These are phyloP conservation scores for Theileria sp. DNA, from an alignment of 169 alveolate species.

Conservation along the genomic window DNA sequence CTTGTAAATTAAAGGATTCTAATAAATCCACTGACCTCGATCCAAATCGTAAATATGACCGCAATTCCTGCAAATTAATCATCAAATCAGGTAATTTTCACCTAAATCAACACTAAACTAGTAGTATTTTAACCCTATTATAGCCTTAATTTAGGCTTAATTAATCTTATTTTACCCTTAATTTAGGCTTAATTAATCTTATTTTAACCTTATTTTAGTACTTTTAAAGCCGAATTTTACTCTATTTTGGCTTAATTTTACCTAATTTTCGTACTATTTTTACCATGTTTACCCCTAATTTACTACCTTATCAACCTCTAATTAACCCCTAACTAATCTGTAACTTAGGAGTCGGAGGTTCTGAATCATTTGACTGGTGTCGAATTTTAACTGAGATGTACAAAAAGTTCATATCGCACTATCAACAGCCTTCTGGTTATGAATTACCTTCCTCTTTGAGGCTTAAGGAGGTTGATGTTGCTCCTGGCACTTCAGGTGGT, in stretches of 20 bases:
- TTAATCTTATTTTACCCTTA: too few species aligned
- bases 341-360: constrained; percentile 72
- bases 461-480: constrained; percentile 46
- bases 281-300: too few species aligned
- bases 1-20: not conserved
- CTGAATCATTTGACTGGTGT: constrained; percentile 77
- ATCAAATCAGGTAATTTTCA: constrained; percentile 55
- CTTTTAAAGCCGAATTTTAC: too few species aligned
- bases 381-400: constrained; percentile 72
- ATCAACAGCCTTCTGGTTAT: constrained; percentile 22
- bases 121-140: too few species aligned
- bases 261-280: too few species aligned
- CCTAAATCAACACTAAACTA: too few species aligned
- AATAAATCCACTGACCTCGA: not conserved
- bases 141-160: too few species aligned
- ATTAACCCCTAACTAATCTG: too few species aligned
- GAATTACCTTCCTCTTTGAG: constrained; percentile 23
- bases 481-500: constrained; percentile 71
- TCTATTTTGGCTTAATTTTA: too few species aligned
- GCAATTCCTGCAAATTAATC: constrained; percentile 48
- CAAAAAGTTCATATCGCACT: constrained; percentile 64
- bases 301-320: too few species aligned
- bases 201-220: too few species aligned
- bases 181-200: too few species aligned
- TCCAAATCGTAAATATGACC: constrained; percentile 44